Evolutionary conservation across 176 grass and related monocot genomes (phyloP).

Genomic region (Phoenix dactylifera): DNA sequence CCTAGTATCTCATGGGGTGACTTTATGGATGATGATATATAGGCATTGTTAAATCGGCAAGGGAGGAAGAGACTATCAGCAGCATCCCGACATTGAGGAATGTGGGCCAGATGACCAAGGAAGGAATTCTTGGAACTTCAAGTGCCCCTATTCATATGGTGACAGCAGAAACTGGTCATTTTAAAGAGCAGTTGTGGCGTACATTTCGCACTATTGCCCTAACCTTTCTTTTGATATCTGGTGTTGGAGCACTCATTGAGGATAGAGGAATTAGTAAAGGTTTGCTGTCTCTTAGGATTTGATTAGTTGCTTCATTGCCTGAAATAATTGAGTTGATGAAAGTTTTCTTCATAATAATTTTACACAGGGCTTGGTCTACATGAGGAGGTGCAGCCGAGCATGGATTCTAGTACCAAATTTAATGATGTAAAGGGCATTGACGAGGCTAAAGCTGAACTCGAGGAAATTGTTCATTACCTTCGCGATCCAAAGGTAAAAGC

Average conservation of each 20-base stretch:
- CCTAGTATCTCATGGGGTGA: neutral
- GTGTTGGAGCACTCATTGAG: conserved; percentile 90
- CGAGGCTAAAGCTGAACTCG: conserved; percentile 93
- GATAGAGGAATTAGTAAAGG: conserved; percentile 92
- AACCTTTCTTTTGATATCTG: conserved; percentile 82
- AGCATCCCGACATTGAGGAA: conserved; percentile 43
- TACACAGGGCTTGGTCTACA: conserved; percentile 69
- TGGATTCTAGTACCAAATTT: conserved; percentile 82
- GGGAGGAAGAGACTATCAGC: conserved; percentile 41
- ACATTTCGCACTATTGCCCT: conserved; percentile 84
- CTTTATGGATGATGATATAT: conserved; percentile 21
- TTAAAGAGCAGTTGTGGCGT: conserved; percentile 92
- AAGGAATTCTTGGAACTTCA: conserved; percentile 74
- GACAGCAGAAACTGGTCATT: conserved; percentile 64
- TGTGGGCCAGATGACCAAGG: conserved; percentile 46
- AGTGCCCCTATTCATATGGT: conserved; percentile 90
- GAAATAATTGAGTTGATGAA: neutral
- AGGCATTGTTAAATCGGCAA: conserved; percentile 48
- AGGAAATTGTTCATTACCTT: conserved; percentile 98
- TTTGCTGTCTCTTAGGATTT: conserved; percentile 23
- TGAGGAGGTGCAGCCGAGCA: conserved; percentile 83
- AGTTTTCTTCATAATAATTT: conserved; percentile 4
- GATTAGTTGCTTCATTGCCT: neutral
- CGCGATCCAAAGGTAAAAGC: conserved; percentile 84
- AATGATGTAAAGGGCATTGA: conserved; percentile 96